A percentile compares a stretch with the other conserved stretches of the same genome.
phyloP scores from a whole-genome alignment of 2,329 filamentous ascomycete genomes.

The Talaromyces sp. region DNA sequence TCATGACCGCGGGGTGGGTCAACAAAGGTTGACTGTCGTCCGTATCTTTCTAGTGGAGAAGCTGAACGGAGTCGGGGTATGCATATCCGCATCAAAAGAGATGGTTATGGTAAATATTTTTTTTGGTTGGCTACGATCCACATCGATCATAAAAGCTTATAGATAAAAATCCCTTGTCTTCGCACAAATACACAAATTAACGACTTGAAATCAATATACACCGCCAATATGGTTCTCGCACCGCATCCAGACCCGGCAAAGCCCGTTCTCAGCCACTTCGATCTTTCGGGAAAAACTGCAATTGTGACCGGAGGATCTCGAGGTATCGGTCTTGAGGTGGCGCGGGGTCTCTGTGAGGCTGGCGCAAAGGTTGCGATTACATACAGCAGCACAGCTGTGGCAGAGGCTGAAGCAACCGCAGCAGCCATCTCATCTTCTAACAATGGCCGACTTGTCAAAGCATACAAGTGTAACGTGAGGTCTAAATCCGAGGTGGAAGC shows the following conservation, averaged over 20 bases:
- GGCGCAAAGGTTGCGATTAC: constrained; percentile 30
- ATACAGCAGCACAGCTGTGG: constrained; percentile 18
- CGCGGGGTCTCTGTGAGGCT: constrained; percentile 33
- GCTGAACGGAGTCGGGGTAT: neutral
- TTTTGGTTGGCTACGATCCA: neutral
- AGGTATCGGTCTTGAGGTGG: constrained; percentile 37
- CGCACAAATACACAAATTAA: neutral
- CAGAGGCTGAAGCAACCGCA: constrained; percentile 19
- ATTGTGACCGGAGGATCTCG: constrained; percentile 26
- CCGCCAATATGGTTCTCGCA: neutral
- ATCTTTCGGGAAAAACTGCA: constrained; percentile 24
- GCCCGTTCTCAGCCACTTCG: constrained; percentile 14
- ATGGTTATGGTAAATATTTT: neutral
- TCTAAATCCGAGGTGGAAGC: constrained; percentile 25
- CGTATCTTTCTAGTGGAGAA: neutral
- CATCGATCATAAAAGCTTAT: neutral
- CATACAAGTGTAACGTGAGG: constrained; percentile 31
- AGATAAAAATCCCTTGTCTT: neutral
- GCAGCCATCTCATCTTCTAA: constrained; percentile 14
- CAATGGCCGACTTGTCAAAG: constrained; percentile 21
- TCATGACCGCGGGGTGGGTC: neutral
- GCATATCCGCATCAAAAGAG: neutral
- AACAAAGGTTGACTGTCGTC: constrained; percentile 1
- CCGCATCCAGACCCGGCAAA: neutral
- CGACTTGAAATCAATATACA: neutral